Evolutionary conservation across 495 filamentous ascomycete species (phyloP).

Genomic region (Trichoderma reesei): DNA sequence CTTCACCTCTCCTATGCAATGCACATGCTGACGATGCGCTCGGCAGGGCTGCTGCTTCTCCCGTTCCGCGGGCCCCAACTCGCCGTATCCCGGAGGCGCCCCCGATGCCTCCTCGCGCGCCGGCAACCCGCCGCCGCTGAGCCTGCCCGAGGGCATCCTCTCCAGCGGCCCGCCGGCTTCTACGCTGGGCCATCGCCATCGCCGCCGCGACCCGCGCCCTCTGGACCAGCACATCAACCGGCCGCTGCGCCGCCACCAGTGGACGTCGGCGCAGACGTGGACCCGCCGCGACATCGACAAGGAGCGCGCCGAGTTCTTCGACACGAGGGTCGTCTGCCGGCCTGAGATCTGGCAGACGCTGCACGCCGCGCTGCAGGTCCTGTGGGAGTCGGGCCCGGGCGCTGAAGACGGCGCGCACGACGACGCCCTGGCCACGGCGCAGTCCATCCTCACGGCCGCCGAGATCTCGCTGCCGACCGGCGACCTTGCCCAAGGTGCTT

Average conservation of each 20-base stretch:
- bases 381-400: conserved; percentile 38
- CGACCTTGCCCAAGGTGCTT: conserved; percentile 62
- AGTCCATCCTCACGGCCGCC: conserved; percentile 66
- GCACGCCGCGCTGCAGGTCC: conserved; percentile 50
- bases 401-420: conserved; percentile 14
- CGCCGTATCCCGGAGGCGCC: conserved; percentile 31
- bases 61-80: conserved; percentile 29
- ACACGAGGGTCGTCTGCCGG: conserved; percentile 70
- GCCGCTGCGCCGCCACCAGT: conserved; percentile 37
- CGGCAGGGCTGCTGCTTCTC: conserved; percentile 42
- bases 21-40: neutral
- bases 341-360: conserved; percentile 72
- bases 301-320: conserved; percentile 61
- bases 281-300: conserved; percentile 32
- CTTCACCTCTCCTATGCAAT: neutral
- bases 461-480: conserved; percentile 72
- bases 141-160: conserved; percentile 9
- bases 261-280: conserved; percentile 38
- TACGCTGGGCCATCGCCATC: conserved; percentile 14
- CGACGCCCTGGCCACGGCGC: conserved; percentile 54
- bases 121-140: conserved; percentile 27
- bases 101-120: conserved; percentile 34
- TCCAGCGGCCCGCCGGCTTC: conserved; percentile 12
- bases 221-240: conserved; percentile 40
- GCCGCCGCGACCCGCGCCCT: conserved; percentile 14